phyloP scores from a whole-genome alignment of 2,329 filamentous ascomycete species.

The Albifimbria verrucaria region DNA sequence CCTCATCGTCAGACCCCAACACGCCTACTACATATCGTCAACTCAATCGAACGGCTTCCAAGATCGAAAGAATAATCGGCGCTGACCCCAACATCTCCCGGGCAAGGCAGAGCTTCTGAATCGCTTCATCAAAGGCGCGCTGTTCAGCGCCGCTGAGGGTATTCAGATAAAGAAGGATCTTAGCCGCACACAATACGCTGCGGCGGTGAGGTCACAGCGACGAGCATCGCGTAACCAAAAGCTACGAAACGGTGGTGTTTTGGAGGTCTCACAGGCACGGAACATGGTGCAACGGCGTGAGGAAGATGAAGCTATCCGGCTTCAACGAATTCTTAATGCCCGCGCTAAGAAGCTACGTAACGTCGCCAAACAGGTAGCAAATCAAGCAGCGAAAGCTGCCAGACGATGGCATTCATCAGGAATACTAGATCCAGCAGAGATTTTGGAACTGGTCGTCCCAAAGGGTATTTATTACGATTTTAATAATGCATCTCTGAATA shows the following conservation, averaged over 20 bases:
- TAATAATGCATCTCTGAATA: too few species aligned
- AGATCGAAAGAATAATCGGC: background rate
- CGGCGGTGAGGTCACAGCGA: background rate
- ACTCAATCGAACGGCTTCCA: background rate
- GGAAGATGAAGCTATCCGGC: background rate
- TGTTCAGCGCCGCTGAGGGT: background rate
- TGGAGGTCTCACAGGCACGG: background rate
- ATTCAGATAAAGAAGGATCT: background rate
- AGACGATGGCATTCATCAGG: background rate
- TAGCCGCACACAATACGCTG: background rate
- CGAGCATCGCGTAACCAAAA: background rate
- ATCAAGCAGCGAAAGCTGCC: background rate
- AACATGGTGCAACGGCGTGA: background rate
- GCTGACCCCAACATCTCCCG: background rate
- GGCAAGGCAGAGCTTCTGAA: background rate
- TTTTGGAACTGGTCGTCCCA: background rate
- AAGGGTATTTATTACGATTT: background rate
- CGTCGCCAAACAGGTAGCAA: background rate
- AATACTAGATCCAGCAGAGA: background rate
- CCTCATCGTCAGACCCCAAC: background rate
- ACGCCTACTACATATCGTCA: conserved; percentile 1
- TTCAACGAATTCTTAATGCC: background rate
- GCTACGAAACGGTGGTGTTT: background rate
- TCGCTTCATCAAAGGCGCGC: background rate
- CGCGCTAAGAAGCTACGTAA: background rate